phyloP scores from a whole-genome alignment of 345 rosid species.

The Mangifera indica region DNA sequence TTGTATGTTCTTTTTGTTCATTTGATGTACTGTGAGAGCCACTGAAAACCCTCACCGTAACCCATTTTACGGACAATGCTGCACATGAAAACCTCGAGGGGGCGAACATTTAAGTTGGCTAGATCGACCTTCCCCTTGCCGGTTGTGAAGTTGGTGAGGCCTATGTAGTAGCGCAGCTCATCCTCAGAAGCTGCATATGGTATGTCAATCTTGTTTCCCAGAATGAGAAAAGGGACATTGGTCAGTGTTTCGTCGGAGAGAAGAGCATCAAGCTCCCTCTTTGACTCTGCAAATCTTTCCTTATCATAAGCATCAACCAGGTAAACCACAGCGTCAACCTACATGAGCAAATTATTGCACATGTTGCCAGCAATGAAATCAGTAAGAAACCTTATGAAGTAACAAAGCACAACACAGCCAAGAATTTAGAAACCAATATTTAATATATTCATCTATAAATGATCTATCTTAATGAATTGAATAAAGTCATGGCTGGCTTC shows the following conservation, averaged over 20 bases:
- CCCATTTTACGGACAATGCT: constrained; percentile 88
- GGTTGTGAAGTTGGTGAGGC: constrained; percentile 72
- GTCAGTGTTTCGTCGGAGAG: constrained; percentile 63
- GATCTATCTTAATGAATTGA: too few species aligned
- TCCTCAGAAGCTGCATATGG: constrained; percentile 81
- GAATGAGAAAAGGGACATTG: constrained; percentile 59
- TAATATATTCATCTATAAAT: too few species aligned
- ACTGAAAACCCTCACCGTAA: constrained; percentile 73
- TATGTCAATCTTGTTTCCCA: constrained; percentile 79
- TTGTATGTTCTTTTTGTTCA: constrained; percentile 6
- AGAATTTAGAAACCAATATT: too few species aligned
- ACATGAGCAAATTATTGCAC: background rate
- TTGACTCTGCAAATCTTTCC: constrained; percentile 70
- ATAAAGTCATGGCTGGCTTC: too few species aligned
- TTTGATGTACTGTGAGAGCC: constrained; percentile 76
- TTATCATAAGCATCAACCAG: constrained; percentile 73
- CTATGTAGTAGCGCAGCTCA: constrained; percentile 56
- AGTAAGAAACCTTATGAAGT: too few species aligned
- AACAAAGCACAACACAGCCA: too few species aligned
- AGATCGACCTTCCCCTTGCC: constrained; percentile 64
- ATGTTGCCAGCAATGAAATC: too few species aligned
- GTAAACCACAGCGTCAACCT: constrained; percentile 85
- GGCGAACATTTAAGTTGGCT: constrained; percentile 48
- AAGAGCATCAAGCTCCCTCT: constrained; percentile 68
- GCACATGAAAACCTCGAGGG: constrained; percentile 80